These are phyloP conservation scores for Cytospora chrysosperma DNA, from an alignment of 2,329 filamentous ascomycete species.

Conservation along the genomic window DNA sequence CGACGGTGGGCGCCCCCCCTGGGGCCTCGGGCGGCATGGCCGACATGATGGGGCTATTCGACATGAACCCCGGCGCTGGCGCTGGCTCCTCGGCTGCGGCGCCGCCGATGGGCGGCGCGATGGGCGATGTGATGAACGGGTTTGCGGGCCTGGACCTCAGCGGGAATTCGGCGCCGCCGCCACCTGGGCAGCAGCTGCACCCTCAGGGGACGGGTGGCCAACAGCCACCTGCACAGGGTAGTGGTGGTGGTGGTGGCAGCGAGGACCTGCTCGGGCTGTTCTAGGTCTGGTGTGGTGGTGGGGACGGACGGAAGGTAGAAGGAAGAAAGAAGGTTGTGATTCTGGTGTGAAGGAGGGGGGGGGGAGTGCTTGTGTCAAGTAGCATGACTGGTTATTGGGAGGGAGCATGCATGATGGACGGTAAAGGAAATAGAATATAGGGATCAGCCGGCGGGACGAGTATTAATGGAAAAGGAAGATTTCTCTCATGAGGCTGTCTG, in stretches of 20 bases:
- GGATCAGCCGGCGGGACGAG: background rate
- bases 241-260: conserved; percentile 48
- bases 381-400: background rate
- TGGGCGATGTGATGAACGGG: conserved; percentile 88
- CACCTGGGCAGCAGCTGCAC: conserved; percentile 59
- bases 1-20: conserved; percentile 37
- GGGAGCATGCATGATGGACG: background rate
- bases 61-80: conserved; percentile 46
- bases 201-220: conserved; percentile 38
- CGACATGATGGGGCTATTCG: conserved; percentile 69
- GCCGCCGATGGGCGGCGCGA: conserved; percentile 36
- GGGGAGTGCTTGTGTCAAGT: background rate
- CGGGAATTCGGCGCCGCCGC: conserved; percentile 62
- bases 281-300: conserved; percentile 32
- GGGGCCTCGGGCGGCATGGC: conserved; percentile 52
- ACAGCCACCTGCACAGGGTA: conserved; percentile 41
- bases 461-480: background rate
- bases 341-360: background rate
- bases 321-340: too few species aligned
- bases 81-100: conserved; percentile 36
- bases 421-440: background rate
- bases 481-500: background rate
- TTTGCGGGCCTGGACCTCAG: conserved; percentile 80
- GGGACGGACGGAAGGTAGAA: too few species aligned
- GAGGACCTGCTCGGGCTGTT: conserved; percentile 63